Percentiles rank a stretch among this genome's conserved stretches.
Evolutionary conservation across 1,139 yeast genomes (phyloP).

Genomic region (Candida sp.): DNA sequence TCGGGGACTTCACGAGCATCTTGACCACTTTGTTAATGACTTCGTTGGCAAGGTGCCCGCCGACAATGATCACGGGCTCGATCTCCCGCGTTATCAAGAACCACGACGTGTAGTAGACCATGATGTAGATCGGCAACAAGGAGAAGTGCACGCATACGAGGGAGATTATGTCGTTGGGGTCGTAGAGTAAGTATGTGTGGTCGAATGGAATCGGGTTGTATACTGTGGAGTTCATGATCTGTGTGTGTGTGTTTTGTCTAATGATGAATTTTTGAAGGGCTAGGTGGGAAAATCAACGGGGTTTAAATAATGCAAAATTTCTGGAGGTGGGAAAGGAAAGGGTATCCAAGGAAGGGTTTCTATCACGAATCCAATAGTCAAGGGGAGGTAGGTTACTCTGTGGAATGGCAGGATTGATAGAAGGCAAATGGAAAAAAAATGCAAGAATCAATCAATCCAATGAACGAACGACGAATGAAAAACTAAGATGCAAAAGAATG

Average conservation of each 20-base stretch:
- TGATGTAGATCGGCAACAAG: constrained; percentile 78
- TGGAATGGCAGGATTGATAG: not conserved
- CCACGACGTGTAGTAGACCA: constrained; percentile 86
- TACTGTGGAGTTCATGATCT: not conserved
- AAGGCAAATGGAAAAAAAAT: not conserved
- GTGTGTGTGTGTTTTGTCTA: not conserved
- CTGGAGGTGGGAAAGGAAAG: not conserved
- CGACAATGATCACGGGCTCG: constrained; percentile 83
- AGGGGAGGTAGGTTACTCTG: not conserved
- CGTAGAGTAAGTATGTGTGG: constrained; percentile 81
- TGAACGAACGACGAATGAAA: not conserved
- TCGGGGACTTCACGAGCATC: constrained; percentile 63
- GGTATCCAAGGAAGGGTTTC: no score
- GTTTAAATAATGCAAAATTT: not conserved
- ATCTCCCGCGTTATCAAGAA: constrained; percentile 81
- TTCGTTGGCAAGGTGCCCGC: constrained; percentile 87
- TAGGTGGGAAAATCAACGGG: not conserved
- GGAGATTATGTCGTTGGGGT: constrained; percentile 68
- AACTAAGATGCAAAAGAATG: not conserved
- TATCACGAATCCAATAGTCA: no score
- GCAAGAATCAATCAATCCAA: not conserved
- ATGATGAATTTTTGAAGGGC: not conserved
- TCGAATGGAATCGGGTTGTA: constrained; percentile 49
- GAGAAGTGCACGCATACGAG: constrained; percentile 72
- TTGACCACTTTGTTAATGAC: constrained; percentile 72